Conservation (phyloP, 164 flowering plant species). For the Santalum album region DNA sequence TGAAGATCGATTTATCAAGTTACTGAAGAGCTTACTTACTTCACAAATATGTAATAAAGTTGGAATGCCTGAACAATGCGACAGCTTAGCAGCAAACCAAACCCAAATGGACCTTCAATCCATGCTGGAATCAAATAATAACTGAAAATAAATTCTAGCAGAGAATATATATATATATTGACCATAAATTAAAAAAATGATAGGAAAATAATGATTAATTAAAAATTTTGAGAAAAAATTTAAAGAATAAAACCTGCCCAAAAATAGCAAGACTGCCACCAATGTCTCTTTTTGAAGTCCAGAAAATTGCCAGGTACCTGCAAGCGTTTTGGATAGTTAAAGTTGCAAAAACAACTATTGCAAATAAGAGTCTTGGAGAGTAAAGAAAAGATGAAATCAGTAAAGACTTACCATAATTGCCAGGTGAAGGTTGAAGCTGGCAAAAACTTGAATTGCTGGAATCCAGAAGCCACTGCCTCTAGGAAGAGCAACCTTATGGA, state of each 20-base stretch:
- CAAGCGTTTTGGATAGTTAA: background rate
- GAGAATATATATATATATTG: background rate
- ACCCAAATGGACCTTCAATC: background rate
- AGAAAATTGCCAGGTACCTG: background rate
- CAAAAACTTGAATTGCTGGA: background rate
- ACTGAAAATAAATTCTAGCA: background rate
- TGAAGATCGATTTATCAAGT: background rate
- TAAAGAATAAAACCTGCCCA: background rate
- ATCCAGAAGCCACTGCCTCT: slow-evolving; percentile 1
- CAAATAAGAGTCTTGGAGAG: too few relatives aligned
- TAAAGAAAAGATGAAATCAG: too few relatives aligned
- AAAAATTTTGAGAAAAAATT: too few relatives aligned
- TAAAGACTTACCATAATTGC: background rate
- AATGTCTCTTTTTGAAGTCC: background rate
- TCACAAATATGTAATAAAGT: background rate
- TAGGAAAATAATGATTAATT: too few relatives aligned
- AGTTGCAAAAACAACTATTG: too few relatives aligned
- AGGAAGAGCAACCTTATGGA: background rate
- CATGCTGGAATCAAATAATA: background rate
- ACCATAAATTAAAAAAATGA: background rate
- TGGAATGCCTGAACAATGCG: background rate
- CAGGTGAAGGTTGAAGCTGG: background rate
- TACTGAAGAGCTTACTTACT: background rate
- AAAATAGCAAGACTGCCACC: background rate
- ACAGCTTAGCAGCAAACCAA: background rate